phyloP scores from a whole-genome alignment of 2,329 filamentous ascomycete genomes.

The Fusarium compactum region DNA sequence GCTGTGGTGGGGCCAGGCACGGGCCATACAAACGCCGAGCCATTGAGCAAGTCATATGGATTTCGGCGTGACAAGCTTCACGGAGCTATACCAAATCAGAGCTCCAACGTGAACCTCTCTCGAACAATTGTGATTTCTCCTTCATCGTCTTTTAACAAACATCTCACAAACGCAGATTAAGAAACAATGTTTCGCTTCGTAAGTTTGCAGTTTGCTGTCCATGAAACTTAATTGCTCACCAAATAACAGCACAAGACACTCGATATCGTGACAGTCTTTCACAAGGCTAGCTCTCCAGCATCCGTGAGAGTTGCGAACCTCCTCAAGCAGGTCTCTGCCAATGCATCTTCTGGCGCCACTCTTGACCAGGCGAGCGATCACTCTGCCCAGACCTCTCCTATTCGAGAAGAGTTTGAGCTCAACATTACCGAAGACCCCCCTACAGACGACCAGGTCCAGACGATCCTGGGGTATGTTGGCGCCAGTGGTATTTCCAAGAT shows the following conservation, averaged over 20 bases:
- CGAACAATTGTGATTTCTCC: neutral
- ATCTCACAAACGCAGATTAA: neutral
- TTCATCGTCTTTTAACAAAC: neutral
- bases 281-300: slow-evolving; percentile 79
- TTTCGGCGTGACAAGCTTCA: slow-evolving; percentile 45
- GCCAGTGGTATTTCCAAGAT: slow-evolving; percentile 69
- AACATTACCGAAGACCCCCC: slow-evolving; percentile 84
- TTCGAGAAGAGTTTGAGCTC: slow-evolving; percentile 82
- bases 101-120: slow-evolving; percentile 40
- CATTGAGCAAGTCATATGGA: slow-evolving; percentile 39
- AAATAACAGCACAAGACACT: slow-evolving; percentile 75
- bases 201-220: slow-evolving; percentile 42
- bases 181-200: slow-evolving; percentile 62
- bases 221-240: slow-evolving; percentile 32
- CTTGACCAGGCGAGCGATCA: slow-evolving; percentile 83
- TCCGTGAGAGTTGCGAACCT: slow-evolving; percentile 80
- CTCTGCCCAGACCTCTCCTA: slow-evolving; percentile 66
- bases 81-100: slow-evolving; percentile 47
- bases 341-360: slow-evolving; percentile 74
- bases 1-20: slow-evolving; percentile 36
- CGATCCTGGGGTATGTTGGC: slow-evolving; percentile 86
- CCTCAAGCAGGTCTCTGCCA: slow-evolving; percentile 83
- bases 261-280: slow-evolving; percentile 96
- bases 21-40: slow-evolving; percentile 40
- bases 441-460: slow-evolving; percentile 84